Evolutionary conservation across 257 asterid genomes (phyloP), one percentile per base, ranked within the genome.

Genomic region (Solanum infundibuliforme): DNA sequence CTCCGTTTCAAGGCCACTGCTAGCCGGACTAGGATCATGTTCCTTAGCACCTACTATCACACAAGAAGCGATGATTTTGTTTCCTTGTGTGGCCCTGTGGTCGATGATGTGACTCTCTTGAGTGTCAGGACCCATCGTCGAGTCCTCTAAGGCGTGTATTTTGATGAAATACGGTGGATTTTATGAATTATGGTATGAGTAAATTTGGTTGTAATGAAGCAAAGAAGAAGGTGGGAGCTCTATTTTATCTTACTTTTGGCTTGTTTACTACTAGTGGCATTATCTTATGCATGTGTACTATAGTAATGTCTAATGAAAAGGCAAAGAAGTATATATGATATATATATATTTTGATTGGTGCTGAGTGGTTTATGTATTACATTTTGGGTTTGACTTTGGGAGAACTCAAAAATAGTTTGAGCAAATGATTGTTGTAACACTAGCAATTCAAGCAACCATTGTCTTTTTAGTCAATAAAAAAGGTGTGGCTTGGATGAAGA

Each of bases 71-170:
- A 95, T 25, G 98, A 97, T 89, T 93, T 62, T 55, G 98, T 98
- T 5, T 97, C 98, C 14, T 98, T 97, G 1, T 97, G 99, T 87
- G 99, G 98, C 27, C 99, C 99, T 4, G 98, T 97, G 12, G 92
- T 97, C 18, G 98, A 97, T 72, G 95, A 93, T 43, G 94, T 95
- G 90, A 93, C 90, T 94, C 91, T 97, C 88, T 88, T 95, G 85
- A 95, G 99, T 9, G 91, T 95, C 11, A 97, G 98, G 34, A 91
- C 83, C 2, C 95, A 95, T 5, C 90, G 93, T 86, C 81, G 92
- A 88, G 86, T 92, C 13, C 89, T 86, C 12, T 93, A 86, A 95
- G 85, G 25, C 27, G 0, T 81, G 85, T 48, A 20, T 81, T 81
- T 81, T 81, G 39, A 46, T 25, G 36, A 13, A 13, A 77, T n/a